A percentile compares a stretch with the other conserved stretches of the same genome.
Evolutionary conservation across 2,329 filamentous ascomycete species (phyloP).

Genomic region (Zopfia rhizophila): DNA sequence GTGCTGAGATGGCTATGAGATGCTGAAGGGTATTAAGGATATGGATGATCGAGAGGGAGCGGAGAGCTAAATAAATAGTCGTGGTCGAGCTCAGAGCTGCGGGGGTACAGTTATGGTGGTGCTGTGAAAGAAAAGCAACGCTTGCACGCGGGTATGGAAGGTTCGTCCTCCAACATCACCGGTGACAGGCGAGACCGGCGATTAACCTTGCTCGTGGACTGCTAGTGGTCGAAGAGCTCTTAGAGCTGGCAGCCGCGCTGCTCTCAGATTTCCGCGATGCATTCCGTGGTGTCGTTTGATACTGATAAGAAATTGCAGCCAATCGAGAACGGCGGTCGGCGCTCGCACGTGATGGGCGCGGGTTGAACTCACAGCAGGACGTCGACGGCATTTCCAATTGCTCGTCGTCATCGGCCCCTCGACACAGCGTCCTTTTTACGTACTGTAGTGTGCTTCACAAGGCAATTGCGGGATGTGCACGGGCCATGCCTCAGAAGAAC

Average conservation of each 20-base stretch:
- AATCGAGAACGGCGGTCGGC: constrained; percentile 30
- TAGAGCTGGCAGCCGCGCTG: constrained; percentile 25
- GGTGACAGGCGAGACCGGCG: constrained; percentile 90
- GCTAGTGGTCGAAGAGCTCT: constrained; percentile 44
- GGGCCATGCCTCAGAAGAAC: constrained; percentile 12
- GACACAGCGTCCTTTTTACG: constrained; percentile 31
- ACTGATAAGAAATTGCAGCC: constrained; percentile 46
- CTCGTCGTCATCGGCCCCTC: constrained; percentile 34
- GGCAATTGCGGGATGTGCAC: constrained; percentile 19
- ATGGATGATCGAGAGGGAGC: constrained; percentile 17
- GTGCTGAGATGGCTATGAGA: constrained; percentile 10
- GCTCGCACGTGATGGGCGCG: constrained; percentile 34
- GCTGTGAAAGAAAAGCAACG: constrained; percentile 29
- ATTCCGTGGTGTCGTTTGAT: constrained; percentile 44
- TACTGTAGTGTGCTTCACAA: constrained; percentile 17
- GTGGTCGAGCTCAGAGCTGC: constrained; percentile 24
- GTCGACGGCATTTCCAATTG: constrained; percentile 33
- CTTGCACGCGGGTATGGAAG: constrained; percentile 22
- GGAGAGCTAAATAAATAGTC: constrained; percentile 42
- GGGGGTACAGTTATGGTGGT: constrained; percentile 29
- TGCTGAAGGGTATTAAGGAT: constrained; percentile 4
- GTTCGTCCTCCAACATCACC: constrained; percentile 76
- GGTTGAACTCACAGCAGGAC: constrained; percentile 27
- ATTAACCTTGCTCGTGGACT: constrained; percentile 89
- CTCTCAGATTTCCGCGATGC: constrained; percentile 36